These are phyloP conservation scores for Alternaria ethzedia DNA, from an alignment of 2,329 filamentous ascomycete genomes.

Conservation along the genomic window DNA sequence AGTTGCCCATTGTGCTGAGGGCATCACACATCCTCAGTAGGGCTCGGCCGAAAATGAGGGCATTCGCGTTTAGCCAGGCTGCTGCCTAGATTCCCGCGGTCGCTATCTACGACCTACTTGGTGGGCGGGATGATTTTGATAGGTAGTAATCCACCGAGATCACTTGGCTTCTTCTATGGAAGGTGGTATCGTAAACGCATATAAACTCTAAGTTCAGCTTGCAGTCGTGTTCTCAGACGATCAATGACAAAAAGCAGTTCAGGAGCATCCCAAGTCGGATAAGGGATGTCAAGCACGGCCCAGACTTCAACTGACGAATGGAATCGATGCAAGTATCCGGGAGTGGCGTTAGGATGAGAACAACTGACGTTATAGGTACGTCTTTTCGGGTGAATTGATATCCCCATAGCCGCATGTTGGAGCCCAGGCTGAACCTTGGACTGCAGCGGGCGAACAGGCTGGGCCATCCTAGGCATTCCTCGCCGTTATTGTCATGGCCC, in stretches of 20 bases:
- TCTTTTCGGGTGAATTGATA: background rate
- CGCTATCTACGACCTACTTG: background rate
- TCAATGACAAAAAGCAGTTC: background rate
- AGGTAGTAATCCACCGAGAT: background rate
- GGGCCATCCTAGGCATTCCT: background rate
- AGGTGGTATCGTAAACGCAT: background rate
- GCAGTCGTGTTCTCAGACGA: background rate
- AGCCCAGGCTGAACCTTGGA: background rate
- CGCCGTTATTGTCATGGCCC: background rate
- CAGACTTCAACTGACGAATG: background rate
- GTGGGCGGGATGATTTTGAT: background rate
- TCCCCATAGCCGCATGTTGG: background rate
- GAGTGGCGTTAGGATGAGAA: background rate
- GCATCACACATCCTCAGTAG: background rate
- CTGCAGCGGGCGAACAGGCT: background rate
- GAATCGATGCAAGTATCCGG: background rate
- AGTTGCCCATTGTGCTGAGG: background rate
- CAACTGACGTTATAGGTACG: background rate
- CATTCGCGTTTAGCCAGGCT: background rate
- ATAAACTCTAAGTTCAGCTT: background rate
- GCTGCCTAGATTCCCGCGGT: background rate
- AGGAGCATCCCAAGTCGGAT: background rate
- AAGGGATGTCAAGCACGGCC: background rate
- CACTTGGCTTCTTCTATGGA: background rate
- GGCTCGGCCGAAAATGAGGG: background rate